A percentile compares a stretch with the other conserved stretches of the same genome.
These are phyloP conservation scores for Phytophthora multivora DNA, from an alignment of 352 stramenopile genomes.

Conservation along the genomic window DNA sequence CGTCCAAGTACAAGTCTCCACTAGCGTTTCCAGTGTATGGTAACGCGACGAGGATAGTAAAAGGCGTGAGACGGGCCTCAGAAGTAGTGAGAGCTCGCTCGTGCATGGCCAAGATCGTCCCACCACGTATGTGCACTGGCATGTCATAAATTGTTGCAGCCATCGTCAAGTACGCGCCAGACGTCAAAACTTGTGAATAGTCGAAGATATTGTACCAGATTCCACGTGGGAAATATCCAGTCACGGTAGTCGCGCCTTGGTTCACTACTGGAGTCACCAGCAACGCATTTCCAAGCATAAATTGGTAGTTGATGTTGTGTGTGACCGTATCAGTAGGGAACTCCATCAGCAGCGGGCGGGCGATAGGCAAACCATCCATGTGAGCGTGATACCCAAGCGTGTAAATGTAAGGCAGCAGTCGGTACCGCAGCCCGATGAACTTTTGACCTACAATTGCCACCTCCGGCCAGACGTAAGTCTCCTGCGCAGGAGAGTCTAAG, in stretches of 20 bases:
- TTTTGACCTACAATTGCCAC: conserved; percentile 50
- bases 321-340: conserved; percentile 55
- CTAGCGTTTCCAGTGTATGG: conserved; percentile 15
- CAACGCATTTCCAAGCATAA: conserved; percentile 56
- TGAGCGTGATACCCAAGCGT: conserved; percentile 72
- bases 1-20: conserved; percentile 60
- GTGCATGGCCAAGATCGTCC: conserved; percentile 54
- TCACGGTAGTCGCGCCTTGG: conserved; percentile 48
- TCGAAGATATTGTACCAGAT: conserved; percentile 69
- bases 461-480: conserved; percentile 70
- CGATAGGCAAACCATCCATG: conserved; percentile 48
- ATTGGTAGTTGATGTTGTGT: conserved; percentile 54
- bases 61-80: conserved; percentile 49
- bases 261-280: conserved; percentile 63
- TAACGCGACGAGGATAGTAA: conserved; percentile 54
- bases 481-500: conserved; percentile 48
- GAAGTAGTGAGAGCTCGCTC: conserved; percentile 50
- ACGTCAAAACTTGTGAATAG: conserved; percentile 39
- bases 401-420: conserved; percentile 84
- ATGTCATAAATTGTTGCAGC: conserved; percentile 60
- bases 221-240: conserved; percentile 48
- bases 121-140: conserved; percentile 59
- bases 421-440: conserved; percentile 75
- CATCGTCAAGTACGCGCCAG: conserved; percentile 31
- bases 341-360: conserved; percentile 67